Conservation (phyloP, 1,284 basidiomycete species). For the Sporisorium reilianum region DNA sequence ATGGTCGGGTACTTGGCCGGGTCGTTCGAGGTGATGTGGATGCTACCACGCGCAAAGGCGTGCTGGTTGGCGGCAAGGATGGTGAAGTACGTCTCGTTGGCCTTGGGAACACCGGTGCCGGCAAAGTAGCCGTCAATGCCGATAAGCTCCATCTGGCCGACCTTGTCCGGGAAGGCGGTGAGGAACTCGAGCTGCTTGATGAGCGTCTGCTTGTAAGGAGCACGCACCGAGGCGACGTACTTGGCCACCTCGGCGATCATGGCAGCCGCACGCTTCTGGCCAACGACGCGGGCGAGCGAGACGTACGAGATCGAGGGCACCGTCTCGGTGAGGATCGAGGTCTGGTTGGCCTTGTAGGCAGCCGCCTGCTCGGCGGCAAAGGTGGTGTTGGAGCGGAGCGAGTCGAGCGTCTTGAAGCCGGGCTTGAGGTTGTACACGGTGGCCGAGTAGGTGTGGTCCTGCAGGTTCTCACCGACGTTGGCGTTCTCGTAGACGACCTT, state of each 20-base stretch:
- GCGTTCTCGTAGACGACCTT: conserved; percentile 55
- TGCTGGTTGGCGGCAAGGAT: conserved; percentile 74
- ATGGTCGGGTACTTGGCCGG: conserved; percentile 75
- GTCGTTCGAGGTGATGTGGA: conserved; percentile 74
- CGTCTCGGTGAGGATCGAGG: conserved; percentile 57
- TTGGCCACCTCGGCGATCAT: conserved; percentile 47
- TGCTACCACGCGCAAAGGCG: conserved; percentile 73
- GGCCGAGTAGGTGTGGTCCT: conserved; percentile 70
- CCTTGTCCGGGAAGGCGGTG: conserved; percentile 42
- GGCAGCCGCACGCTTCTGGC: conserved; percentile 35
- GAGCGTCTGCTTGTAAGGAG: conserved; percentile 56
- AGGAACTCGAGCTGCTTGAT: conserved; percentile 64
- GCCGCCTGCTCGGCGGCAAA: conserved; percentile 56
- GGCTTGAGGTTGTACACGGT: conserved; percentile 60
- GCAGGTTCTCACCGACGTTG: conserved; percentile 71
- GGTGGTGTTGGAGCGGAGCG: conserved; percentile 55
- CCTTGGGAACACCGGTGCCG: conserved; percentile 50
- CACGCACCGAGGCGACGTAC: conserved; percentile 42
- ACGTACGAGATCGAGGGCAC: conserved; percentile 65
- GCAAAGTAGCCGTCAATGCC: conserved; percentile 66
- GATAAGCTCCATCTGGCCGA: conserved; percentile 65
- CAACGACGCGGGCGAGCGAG: conserved; percentile 56
- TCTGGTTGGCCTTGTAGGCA: conserved; percentile 54
- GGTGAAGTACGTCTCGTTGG: conserved; percentile 61
- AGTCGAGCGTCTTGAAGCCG: conserved; percentile 57